phyloP scores from a whole-genome alignment of 208 protist species.

The Leptomonas pyrrhocoris region DNA sequence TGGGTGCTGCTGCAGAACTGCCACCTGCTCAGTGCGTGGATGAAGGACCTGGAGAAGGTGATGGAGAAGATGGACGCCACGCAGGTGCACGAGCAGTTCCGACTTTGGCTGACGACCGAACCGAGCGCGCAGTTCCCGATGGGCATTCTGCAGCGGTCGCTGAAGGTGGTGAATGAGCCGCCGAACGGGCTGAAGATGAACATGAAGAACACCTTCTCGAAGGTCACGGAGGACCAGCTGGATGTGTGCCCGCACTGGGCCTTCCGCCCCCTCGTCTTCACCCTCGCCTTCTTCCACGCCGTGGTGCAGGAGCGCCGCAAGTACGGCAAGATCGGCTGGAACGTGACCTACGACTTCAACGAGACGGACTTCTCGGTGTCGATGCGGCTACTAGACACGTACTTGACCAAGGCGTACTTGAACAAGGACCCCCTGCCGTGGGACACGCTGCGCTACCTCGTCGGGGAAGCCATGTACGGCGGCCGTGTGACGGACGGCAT shows the following conservation, averaged over 20 bases:
- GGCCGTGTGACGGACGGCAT: constrained; percentile 98
- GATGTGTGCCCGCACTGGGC: constrained; percentile 94
- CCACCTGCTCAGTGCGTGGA: constrained; percentile 98
- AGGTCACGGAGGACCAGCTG: constrained; percentile 96
- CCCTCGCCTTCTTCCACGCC: constrained; percentile 98
- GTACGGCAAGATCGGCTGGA: constrained; percentile 99
- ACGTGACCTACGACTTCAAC: constrained; percentile 99
- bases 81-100: constrained; percentile 96
- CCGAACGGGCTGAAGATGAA: constrained; percentile 99
- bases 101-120: constrained; percentile 99
- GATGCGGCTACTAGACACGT: constrained; percentile 96
- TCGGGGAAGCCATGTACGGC: constrained; percentile 99
- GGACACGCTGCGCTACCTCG: constrained; percentile 98
- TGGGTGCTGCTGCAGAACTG: constrained; percentile 99
- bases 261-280: constrained; percentile 98
- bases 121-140: constrained; percentile 98
- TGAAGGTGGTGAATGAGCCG: constrained; percentile 99
- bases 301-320: constrained; percentile 98
- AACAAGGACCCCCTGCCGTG: constrained; percentile 97
- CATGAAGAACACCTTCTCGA: constrained; percentile 97
- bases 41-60: constrained; percentile 98
- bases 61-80: constrained; percentile 96
- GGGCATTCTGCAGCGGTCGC: constrained; percentile 97
- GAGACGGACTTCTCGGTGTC: constrained; percentile 98
- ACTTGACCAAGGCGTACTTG: constrained; percentile 96